Base-by-base conservation (phyloP, 1,284 basidiomycete genomes). In the Pseudozyma flocculosa region DNA sequence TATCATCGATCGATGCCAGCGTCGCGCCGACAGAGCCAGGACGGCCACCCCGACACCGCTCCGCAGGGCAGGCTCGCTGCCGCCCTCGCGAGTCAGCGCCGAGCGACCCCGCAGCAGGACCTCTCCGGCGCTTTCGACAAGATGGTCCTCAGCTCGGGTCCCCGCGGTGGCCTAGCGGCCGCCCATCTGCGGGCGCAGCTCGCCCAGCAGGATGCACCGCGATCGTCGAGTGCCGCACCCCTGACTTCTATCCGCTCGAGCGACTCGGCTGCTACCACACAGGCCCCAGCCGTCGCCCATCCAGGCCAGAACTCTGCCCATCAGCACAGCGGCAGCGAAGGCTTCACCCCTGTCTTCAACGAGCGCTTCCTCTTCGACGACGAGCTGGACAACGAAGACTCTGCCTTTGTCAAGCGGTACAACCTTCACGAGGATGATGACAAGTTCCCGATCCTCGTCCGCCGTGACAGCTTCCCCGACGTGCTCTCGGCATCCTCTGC, bases 401-500 rank as follows among this genome's bases (percentile, higher is more conserved):
- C 75, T 24, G 67, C 72, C 19, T 78, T 78, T 49, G 63, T 76
- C 45, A 69, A 66, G 43, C 73, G 68, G 70, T 78, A 78, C 73
- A 75, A 76, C 47, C 66, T 76, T 45, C 49, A 72, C 26, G 68
- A 58, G 19, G 67, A 61, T 32, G 72, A 74, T 24, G 72, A 75
- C 45, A 92, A 91, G 80, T 94, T 83, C 79, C 81, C 82, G 23
- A 78, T 81, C 36, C 78, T 82, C 40, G 73, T 80, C 37, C 78
- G 82, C 56, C 68, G 77, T n/a, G 79, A 80, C 37, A 70, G 56
- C 23, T 75, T 85, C 70, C 78, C 82, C 18, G 84, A 82, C 76
- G 88, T 43, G 85, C 83, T 92, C 45, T 90, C 90, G 0, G 86
- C 88, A n/a, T 88, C 90, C 11, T 93, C 92, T 19, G 91, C 90